A percentile compares a stretch with the other conserved stretches of the same genome.
phyloP scores from a whole-genome alignment of 441 rosid genomes.

The Flueggea neowawraea region DNA sequence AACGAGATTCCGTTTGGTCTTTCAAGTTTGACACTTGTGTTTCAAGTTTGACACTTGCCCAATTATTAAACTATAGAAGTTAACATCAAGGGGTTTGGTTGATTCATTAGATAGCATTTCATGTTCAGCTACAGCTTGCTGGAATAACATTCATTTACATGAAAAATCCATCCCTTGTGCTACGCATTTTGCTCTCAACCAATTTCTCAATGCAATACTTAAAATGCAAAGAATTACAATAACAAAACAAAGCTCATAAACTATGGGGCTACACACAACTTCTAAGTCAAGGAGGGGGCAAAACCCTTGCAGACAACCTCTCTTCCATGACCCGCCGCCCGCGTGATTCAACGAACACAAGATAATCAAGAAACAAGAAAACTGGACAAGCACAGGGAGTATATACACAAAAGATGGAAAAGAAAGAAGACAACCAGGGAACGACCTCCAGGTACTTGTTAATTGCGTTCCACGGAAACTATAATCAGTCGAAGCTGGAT shows the following conservation, averaged over 20 bases:
- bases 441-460: too few species aligned
- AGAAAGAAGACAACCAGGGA: neutral
- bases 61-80: too few species aligned
- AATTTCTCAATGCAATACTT: neutral
- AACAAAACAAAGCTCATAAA: neutral
- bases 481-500: conserved; percentile 54
- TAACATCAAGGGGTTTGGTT: too few species aligned
- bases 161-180: neutral
- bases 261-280: conserved; percentile 3
- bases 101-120: too few species aligned
- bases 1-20: too few species aligned
- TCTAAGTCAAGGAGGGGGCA: conserved; percentile 38
- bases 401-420: neutral
- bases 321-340: conserved; percentile 35
- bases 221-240: neutral
- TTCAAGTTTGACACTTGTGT: too few species aligned
- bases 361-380: too few species aligned
- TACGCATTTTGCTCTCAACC: neutral
- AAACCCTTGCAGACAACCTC: conserved; percentile 33
- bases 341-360: neutral
- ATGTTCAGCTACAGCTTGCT: too few species aligned
- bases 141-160: too few species aligned
- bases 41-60: too few species aligned
- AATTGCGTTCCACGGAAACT: too few species aligned
- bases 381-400: too few species aligned